A percentile compares a stretch with the other conserved stretches of the same genome.
phyloP scores from a whole-genome alignment of 768 basidiomycete genomes.

The Rhizopogon roseolus region DNA sequence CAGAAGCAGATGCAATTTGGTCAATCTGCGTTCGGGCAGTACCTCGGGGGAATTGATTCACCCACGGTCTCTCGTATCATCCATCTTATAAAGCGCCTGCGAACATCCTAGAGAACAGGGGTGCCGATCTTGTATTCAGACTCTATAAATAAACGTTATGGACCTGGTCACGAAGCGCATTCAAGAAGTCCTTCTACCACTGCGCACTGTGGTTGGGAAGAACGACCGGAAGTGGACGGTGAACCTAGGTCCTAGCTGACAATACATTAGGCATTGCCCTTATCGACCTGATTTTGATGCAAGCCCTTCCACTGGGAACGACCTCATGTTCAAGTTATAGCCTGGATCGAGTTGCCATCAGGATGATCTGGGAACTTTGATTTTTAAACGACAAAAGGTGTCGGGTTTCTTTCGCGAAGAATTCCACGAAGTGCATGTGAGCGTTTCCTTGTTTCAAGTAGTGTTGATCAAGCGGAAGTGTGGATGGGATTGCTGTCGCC shows the following conservation, averaged over 20 bases:
- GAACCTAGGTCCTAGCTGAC: background rate
- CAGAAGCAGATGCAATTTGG: slow-evolving; percentile 23
- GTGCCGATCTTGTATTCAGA: background rate
- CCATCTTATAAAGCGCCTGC: slow-evolving; percentile 19
- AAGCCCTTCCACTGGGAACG: background rate
- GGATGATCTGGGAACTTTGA: background rate
- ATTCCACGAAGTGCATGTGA: background rate
- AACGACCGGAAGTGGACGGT: background rate
- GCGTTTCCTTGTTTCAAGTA: background rate
- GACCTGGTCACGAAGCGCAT: background rate
- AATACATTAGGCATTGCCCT: background rate
- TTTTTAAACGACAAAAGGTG: background rate
- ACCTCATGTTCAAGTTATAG: background rate
- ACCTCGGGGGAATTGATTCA: slow-evolving; percentile 6
- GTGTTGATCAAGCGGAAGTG: background rate
- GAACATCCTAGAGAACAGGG: background rate
- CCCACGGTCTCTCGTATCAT: slow-evolving; percentile 21
- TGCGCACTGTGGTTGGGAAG: background rate
- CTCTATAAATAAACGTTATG: background rate
- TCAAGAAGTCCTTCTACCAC: background rate
- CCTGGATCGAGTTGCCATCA: background rate
- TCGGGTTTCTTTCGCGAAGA: no score
- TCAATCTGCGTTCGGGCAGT: slow-evolving; percentile 22
- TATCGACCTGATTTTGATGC: background rate
- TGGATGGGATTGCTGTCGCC: no score